phyloP scores from a whole-genome alignment of 345 rosid species.

The Euphorbia tirucalli region DNA sequence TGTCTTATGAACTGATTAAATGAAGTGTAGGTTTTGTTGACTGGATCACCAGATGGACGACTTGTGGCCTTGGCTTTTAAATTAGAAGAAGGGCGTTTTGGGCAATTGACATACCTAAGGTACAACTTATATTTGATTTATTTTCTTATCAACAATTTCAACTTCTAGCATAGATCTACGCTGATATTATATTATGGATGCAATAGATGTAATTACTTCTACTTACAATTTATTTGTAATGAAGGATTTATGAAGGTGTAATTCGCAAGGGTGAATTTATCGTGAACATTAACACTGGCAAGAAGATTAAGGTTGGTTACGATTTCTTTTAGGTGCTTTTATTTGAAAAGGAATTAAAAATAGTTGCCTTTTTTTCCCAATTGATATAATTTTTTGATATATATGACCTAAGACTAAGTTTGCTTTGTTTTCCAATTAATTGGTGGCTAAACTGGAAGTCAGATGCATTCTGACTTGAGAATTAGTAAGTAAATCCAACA shows the following conservation, averaged over 20 bases:
- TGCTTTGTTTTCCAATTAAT: not conserved
- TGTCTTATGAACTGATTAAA: not conserved
- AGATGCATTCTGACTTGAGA: not conserved
- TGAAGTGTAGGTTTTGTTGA: conserved; percentile 56
- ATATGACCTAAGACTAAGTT: not conserved
- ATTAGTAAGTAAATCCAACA: not conserved
- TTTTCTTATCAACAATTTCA: not conserved
- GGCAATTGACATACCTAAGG: conserved; percentile 93
- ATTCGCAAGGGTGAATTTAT: conserved; percentile 92
- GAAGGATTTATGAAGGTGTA: conserved; percentile 91
- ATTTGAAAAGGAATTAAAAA: too few relatives aligned
- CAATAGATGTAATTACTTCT: not conserved
- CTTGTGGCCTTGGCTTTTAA: conserved; percentile 97
- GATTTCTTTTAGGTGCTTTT: not conserved
- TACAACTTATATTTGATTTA: conserved; percentile 14
- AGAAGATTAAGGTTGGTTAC: conserved; percentile 77
- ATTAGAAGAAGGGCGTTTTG: conserved; percentile 96
- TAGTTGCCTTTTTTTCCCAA: not conserved
- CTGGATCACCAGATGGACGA: conserved; percentile 93
- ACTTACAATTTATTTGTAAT: conserved; percentile 12
- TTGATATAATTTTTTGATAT: not conserved
- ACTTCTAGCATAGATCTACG: not conserved
- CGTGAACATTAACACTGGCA: conserved; percentile 85
- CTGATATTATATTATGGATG: not conserved
- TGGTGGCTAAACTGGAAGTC: not conserved